phyloP scores from a whole-genome alignment of 495 filamentous ascomycete genomes.

The Bathelium albidoporum region DNA sequence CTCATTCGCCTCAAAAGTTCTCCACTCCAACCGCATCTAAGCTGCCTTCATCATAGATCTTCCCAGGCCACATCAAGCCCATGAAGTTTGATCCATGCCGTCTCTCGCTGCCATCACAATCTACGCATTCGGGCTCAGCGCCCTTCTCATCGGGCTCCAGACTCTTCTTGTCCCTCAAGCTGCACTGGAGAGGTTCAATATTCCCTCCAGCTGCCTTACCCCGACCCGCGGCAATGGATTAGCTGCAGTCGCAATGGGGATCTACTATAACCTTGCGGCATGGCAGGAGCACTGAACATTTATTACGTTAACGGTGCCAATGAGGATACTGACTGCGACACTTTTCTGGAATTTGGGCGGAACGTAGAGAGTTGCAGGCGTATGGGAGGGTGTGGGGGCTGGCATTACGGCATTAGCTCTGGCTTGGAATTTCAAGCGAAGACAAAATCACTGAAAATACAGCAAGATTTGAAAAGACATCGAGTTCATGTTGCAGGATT shows the following conservation, averaged over 20 bases:
- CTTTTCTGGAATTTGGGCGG: neutral
- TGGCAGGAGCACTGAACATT: conserved; percentile 8
- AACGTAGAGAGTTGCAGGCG: neutral
- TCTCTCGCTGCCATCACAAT: neutral
- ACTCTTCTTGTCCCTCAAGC: neutral
- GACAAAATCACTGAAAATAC: too few species aligned
- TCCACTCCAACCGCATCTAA: too few species aligned
- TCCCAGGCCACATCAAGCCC: too few species aligned
- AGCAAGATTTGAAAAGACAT: too few species aligned
- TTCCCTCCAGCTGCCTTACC: neutral
- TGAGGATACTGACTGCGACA: neutral
- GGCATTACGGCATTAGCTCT: neutral
- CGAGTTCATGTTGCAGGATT: too few species aligned
- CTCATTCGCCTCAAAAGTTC: too few species aligned
- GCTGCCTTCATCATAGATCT: too few species aligned
- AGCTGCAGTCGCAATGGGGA: conserved; percentile 3
- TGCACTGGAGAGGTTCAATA: neutral
- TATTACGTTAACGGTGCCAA: conserved; percentile 6
- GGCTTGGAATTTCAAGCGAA: too few species aligned
- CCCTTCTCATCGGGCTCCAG: neutral
- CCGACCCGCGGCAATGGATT: neutral
- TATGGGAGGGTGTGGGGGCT: neutral
- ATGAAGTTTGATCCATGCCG: too few species aligned
- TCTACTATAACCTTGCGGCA: conserved; percentile 8
- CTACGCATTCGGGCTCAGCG: neutral